A percentile compares a stretch with the other conserved stretches of the same genome.
phyloP scores from a whole-genome alignment of 2,329 filamentous ascomycete genomes.

The Cordyceps tenuipes region DNA sequence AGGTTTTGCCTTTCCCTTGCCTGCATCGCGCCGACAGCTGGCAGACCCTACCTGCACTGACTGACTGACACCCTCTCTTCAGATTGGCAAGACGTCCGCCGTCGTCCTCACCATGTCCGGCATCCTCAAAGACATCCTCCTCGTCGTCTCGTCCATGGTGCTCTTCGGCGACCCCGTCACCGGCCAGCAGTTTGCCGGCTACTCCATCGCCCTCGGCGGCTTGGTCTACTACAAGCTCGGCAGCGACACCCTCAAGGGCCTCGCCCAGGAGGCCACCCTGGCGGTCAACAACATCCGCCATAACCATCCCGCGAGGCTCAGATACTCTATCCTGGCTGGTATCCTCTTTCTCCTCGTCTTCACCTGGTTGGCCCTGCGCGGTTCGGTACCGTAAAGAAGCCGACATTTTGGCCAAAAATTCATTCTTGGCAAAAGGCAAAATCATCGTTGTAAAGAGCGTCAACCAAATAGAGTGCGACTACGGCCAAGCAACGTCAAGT shows the following conservation, averaged over 20 bases:
- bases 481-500: too few species aligned
- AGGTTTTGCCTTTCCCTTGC: slow-evolving; percentile 31
- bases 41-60: too few species aligned
- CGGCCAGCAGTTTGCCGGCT: slow-evolving; percentile 72
- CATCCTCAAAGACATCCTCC: slow-evolving; percentile 80
- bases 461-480: too few species aligned
- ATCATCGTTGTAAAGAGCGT: too few species aligned
- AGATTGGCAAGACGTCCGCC: slow-evolving; percentile 82
- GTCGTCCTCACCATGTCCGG: slow-evolving; percentile 80
- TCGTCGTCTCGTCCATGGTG: slow-evolving; percentile 70
- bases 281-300: neutral
- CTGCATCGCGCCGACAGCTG: too few species aligned
- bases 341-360: neutral
- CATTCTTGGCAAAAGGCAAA: too few species aligned
- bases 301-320: neutral
- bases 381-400: neutral
- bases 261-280: neutral
- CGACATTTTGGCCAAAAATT: too few species aligned
- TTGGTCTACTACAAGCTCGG: slow-evolving; percentile 81
- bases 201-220: slow-evolving; percentile 69
- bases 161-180: slow-evolving; percentile 74
- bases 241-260: neutral
- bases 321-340: neutral
- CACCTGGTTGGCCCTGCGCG: neutral
- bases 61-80: slow-evolving; percentile 20